A percentile compares a stretch with the other conserved stretches of the same genome.
phyloP scores from a whole-genome alignment of 441 rosid genomes.

The Cnidoscolus chayamansa region DNA sequence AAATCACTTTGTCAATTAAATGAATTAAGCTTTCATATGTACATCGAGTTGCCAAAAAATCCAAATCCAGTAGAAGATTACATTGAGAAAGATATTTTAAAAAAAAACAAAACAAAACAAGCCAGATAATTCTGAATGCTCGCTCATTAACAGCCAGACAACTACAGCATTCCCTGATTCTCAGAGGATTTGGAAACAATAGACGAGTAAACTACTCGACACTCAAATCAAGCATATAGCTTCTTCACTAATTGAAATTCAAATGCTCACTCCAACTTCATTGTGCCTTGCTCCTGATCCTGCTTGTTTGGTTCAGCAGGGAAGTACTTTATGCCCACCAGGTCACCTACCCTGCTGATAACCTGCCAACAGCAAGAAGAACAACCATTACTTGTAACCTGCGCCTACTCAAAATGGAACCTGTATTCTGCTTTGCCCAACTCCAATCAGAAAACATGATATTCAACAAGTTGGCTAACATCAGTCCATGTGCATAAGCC shows the following conservation, averaged over 20 bases:
- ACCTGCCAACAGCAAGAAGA: slow-evolving; percentile 36
- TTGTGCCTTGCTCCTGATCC: slow-evolving; percentile 29
- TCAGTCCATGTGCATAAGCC: not conserved
- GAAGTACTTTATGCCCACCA: slow-evolving; percentile 72
- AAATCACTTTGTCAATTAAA: not conserved
- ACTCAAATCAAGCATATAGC: not conserved
- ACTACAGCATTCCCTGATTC: not conserved
- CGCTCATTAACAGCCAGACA: not conserved
- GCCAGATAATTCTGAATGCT: not conserved
- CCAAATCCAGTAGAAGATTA: not conserved
- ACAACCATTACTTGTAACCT: not conserved
- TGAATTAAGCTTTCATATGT: not conserved
- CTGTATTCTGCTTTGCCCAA: too few relatives aligned
- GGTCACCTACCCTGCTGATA: slow-evolving; percentile 65
- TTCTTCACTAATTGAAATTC: not conserved
- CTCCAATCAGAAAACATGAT: not conserved
- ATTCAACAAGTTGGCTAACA: not conserved
- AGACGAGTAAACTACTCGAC: not conserved
- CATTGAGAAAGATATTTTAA: not conserved
- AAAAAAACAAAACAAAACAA: not conserved
- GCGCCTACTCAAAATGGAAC: too few relatives aligned
- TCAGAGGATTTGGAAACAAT: not conserved
- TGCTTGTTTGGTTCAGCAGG: slow-evolving; percentile 62
- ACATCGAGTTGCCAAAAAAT: not conserved
- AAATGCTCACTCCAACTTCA: slow-evolving; percentile 42